Evolutionary conservation across 257 asterid species (phyloP), one percentile per base, ranked within the genome.

Genomic region (Vinca minor): DNA sequence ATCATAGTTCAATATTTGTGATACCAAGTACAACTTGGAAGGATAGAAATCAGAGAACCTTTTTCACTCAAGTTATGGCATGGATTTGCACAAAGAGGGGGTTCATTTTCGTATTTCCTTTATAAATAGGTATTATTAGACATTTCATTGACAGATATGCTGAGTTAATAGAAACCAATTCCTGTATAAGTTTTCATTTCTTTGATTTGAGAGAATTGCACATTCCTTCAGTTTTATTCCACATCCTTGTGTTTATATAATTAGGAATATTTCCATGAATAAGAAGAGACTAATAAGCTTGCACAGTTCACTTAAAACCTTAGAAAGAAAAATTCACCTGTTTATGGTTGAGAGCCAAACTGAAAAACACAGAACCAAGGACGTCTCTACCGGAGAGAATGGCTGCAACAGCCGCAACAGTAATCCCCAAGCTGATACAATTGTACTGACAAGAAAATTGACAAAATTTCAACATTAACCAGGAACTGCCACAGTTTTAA

Each of bases 281-380:
- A 57, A 46, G 20, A 21, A 13, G 1, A 46, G 0, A 45, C 11
- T 13, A 12, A 12, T 20, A n/a, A 10, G 21, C 58, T 21, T 35
- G 26, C 59, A 31, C 12, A 6, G 2, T 62, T 17, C 66, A 39
- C 44, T 17, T 25, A 25, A 59, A 59, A 35, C 57, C 25, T 21
- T 17, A 4, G 44, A 12, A 3, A 66, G 46, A 42, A 65, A 48
- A 38, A 49, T 20, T 45, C 70, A 89, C 97, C 99, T 93, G 99
- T 73, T 93, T 89, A 71, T 89, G 97, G 78, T 89, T 93, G 77
- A 93, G 97, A 69, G 97, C 92, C 75, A 93, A 94, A 79, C 90
- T 73, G 83, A 84, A 93, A 61, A 89, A 71, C 64, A 87, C 25
- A 46, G 96, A 89, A 70, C 97, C 97, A 68, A 83, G 62, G 62